Percentiles rank a stretch among this genome's conserved stretches.
Evolutionary conservation across 768 basidiomycete species (phyloP).

Genomic region (Mycena metata): DNA sequence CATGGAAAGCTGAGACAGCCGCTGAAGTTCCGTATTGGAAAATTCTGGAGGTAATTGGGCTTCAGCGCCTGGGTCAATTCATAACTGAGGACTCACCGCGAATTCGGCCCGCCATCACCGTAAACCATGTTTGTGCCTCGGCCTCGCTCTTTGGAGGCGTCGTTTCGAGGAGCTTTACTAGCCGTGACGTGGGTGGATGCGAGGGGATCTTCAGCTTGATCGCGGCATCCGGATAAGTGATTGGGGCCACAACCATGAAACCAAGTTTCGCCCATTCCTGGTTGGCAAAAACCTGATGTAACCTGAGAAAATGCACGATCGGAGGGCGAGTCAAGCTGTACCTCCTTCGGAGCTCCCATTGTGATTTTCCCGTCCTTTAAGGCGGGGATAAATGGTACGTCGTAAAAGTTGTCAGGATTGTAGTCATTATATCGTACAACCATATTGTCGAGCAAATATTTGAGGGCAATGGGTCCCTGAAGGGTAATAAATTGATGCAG

Average conservation of each 20-base stretch:
- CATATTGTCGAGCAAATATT: constrained; percentile 87
- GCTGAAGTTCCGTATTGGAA: constrained; percentile 63
- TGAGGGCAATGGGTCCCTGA: constrained; percentile 71
- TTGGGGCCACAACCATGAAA: constrained; percentile 75
- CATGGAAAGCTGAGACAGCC: constrained; percentile 70
- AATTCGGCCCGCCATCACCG: constrained; percentile 72
- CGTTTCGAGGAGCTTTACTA: constrained; percentile 71
- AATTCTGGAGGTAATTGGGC: constrained; percentile 62
- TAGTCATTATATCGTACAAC: constrained; percentile 71
- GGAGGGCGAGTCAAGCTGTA: no score
- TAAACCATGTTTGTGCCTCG: constrained; percentile 77
- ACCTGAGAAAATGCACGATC: constrained; percentile 44
- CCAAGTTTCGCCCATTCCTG: constrained; percentile 81
- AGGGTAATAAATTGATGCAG: background rate
- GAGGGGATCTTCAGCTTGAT: constrained; percentile 76
- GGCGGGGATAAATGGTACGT: constrained; percentile 86
- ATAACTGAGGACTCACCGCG: constrained; percentile 58
- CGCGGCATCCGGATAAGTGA: constrained; percentile 63
- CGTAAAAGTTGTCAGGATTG: constrained; percentile 64
- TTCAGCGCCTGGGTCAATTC: background rate
- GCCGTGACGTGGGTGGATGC: constrained; percentile 73
- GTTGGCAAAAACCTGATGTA: constrained; percentile 74
- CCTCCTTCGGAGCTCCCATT: constrained; percentile 76
- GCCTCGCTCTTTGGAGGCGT: constrained; percentile 68
- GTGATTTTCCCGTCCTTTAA: constrained; percentile 62